Conservation (phyloP, 371 early-diverging fungal species). For the Haplosporangium sp. region DNA sequence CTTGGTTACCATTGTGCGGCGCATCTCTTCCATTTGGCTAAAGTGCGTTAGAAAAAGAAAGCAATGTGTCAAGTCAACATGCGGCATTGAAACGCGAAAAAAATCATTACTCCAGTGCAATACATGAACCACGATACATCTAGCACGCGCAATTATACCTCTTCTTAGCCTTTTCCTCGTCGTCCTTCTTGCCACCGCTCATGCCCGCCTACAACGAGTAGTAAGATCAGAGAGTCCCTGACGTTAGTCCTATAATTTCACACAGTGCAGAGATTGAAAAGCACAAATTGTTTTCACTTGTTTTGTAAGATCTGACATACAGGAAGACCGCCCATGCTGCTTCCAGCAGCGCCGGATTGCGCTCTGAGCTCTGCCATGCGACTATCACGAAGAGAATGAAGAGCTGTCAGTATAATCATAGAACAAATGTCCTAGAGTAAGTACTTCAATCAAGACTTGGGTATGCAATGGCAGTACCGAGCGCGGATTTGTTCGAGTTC, state of each 20-base stretch:
- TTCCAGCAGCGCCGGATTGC: slow-evolving; percentile 35
- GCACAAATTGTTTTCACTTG: no score
- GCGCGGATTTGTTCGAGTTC: slow-evolving; percentile 89
- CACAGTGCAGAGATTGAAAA: no score
- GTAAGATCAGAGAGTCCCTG: no score
- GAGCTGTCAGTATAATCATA: slow-evolving; percentile 2
- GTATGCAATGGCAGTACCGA: slow-evolving; percentile 78
- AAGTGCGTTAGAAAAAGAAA: background rate
- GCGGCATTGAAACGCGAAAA: no score
- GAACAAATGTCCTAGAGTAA: no score
- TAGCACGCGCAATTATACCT: slow-evolving; percentile 22
- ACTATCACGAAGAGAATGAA: slow-evolving; percentile 21
- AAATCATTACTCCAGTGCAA: no score
- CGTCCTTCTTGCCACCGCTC: slow-evolving; percentile 41
- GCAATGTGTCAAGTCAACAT: background rate
- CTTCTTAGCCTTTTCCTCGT: slow-evolving; percentile 48
- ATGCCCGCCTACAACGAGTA: slow-evolving; percentile 23
- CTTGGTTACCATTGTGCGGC: slow-evolving; percentile 75
- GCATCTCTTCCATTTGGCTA: slow-evolving; percentile 87
- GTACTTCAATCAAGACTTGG: no score
- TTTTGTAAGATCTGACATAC: slow-evolving; percentile 18
- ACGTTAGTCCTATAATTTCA: no score
- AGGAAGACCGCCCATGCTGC: slow-evolving; percentile 46
- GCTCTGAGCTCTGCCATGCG: slow-evolving; percentile 54
- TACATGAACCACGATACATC: background rate